Percentiles rank a stretch among this genome's conserved stretches.
Conservation (phyloP, 2,329 filamentous ascomycete genomes). For the Raffaelea albimanens region DNA sequence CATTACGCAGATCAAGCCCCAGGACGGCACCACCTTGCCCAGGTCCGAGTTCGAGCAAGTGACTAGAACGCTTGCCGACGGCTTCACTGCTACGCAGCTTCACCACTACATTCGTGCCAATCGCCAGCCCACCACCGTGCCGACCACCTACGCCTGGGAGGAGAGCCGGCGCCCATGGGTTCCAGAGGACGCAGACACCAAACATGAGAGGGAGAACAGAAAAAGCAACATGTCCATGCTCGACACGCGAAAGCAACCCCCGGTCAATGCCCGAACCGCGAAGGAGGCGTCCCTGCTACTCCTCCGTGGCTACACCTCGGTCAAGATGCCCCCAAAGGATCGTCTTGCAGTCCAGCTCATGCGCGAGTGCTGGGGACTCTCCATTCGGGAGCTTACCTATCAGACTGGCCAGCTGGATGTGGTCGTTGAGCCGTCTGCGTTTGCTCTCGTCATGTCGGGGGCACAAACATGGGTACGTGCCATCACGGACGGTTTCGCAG, state of each 20-base stretch:
- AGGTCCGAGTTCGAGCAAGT: constrained; percentile 31
- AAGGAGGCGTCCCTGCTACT: constrained; percentile 7
- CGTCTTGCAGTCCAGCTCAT: constrained; percentile 33
- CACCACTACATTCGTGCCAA: constrained; percentile 26
- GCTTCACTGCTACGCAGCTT: constrained; percentile 40
- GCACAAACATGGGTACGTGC: constrained; percentile 23
- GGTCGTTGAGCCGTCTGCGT: constrained; percentile 28
- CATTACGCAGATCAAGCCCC: constrained; percentile 39
- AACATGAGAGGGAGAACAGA: constrained; percentile 5
- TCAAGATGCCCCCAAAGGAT: constrained; percentile 25
- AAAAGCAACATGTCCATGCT: not conserved
- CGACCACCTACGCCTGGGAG: constrained; percentile 27
- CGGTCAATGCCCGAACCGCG: not conserved
- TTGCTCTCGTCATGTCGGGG: constrained; percentile 33
- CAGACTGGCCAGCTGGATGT: constrained; percentile 31
- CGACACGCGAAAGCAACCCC: not conserved
- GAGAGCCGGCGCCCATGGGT: constrained; percentile 30
- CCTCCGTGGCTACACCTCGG: constrained; percentile 7
- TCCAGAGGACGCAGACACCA: constrained; percentile 18
- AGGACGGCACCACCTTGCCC: constrained; percentile 25
- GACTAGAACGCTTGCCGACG: constrained; percentile 26
- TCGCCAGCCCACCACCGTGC: not conserved
- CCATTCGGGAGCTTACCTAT: constrained; percentile 33
- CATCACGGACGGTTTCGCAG: constrained; percentile 16
- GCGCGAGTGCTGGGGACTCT: constrained; percentile 39